phyloP scores from a whole-genome alignment of 805 yeast species.

The Yamadazyma ubonensis region DNA sequence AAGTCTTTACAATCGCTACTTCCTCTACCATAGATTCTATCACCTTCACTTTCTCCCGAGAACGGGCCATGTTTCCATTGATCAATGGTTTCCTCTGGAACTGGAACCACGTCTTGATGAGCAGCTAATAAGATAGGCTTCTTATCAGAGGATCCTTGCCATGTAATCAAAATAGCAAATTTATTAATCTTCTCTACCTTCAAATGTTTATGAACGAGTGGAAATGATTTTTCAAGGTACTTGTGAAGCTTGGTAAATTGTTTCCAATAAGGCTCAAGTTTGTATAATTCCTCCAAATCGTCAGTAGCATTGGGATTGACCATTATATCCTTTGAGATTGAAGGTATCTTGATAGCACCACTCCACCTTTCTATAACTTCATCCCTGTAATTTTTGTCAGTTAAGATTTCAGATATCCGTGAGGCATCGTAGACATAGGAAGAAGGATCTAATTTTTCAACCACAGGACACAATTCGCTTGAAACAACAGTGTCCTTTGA shows the following conservation, averaged over 20 bases:
- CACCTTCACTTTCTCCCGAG: constrained; percentile 34
- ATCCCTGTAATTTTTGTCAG: constrained; percentile 24
- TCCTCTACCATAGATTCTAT: constrained; percentile 36
- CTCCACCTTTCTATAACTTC: constrained; percentile 23
- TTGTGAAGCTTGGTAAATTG: constrained; percentile 27
- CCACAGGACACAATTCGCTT: constrained; percentile 36
- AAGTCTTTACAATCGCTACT: constrained; percentile 41
- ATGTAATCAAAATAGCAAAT: constrained; percentile 36
- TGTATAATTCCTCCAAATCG: constrained; percentile 24
- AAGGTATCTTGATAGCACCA: constrained; percentile 31
- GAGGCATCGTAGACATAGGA: constrained; percentile 21
- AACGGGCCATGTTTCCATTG: constrained; percentile 41
- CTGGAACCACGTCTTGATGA: constrained; percentile 45
- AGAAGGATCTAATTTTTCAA: constrained; percentile 30
- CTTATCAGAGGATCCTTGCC: constrained; percentile 33
- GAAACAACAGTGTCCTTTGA: not conserved
- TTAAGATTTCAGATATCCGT: constrained; percentile 25
- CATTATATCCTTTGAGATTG: constrained; percentile 34
- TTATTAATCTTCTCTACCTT: constrained; percentile 35
- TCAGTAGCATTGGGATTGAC: constrained; percentile 26
- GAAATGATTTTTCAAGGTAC: constrained; percentile 32
- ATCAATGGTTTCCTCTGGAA: constrained; percentile 35
- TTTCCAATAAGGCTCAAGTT: constrained; percentile 27
- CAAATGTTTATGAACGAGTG: constrained; percentile 31
- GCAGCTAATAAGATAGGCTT: constrained; percentile 40